Evolutionary conservation across 148 eudicot species (phyloP), one percentile per base, ranked within the genome.

Genomic region (Amaranthus cruentus): DNA sequence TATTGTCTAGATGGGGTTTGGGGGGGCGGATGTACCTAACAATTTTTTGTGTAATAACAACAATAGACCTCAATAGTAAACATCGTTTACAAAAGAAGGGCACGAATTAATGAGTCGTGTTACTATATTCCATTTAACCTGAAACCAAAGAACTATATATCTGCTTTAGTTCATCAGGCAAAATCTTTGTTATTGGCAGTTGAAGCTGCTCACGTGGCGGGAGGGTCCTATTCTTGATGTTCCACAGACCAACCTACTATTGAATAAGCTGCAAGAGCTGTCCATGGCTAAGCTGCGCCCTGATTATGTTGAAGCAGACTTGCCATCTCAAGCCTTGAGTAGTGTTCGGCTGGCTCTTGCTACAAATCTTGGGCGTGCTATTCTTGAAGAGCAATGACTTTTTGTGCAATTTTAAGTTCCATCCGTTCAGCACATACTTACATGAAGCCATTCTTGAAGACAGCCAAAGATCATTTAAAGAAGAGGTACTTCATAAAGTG

Each of bases 301-400:
- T 9, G 99, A 88, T 76, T 88, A 85, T 66, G 83, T 90, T 69
- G 91, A 95, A 62, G 80, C 88, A 12, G 92, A 89, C 70, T 72
- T 95, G 72, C 92, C 97, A 43, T 76, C 92, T 44, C 87, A 90
- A 83, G 96, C 99, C 81, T 77, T 92, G 81, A 90, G 78, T 72
- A 83, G 88, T 18, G 90, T 95, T 56, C 88, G 99, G 81, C 74
- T 95, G 70, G 97, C 97, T 73, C 91, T 95, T 73, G 99, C 97
- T 65, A 92, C 90, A 74, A 92, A 95, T 78, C 88, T 92, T 9
- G 99, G 99, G 10, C 92, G 96, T 60, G 99, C 99, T 64, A 87
- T 92, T 77, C 91, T 92, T 1, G 93, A 90, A 60, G 97, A 91
- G 15, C 77, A 76, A 74, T 93, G 82, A 88, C 55, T 46, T 38